Percentiles rank a stretch among this genome's conserved stretches.
These are phyloP conservation scores for Aspergillus aculeatus DNA, from an alignment of 2,329 filamentous ascomycete species.

Conservation along the genomic window DNA sequence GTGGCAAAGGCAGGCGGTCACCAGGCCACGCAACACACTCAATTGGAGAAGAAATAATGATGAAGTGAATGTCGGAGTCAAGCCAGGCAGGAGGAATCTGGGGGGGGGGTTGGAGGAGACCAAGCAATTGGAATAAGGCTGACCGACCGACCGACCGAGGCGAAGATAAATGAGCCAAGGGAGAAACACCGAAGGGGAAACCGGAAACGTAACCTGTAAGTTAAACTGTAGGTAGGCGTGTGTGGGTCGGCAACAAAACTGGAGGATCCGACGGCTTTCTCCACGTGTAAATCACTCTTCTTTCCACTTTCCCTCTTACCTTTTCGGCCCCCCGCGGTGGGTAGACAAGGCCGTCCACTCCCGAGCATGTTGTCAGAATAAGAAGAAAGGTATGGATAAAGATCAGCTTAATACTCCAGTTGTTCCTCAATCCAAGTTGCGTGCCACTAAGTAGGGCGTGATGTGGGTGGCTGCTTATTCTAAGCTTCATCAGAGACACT, in stretches of 20 bases:
- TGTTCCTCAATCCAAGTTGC: too few species aligned
- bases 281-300: conserved; percentile 19
- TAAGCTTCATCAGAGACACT: too few species aligned
- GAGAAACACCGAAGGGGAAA: conserved; percentile 10
- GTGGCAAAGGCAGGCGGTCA: conserved; percentile 5
- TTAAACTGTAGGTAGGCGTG: background rate
- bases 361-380: too few species aligned
- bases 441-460: too few species aligned
- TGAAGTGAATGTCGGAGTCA: background rate
- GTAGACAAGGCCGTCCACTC: too few species aligned
- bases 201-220: conserved; percentile 12
- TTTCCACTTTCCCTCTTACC: background rate
- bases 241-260: conserved; percentile 12
- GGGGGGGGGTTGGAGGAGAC: too few species aligned
- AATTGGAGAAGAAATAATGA: background rate
- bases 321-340: background rate
- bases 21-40: background rate
- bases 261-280: conserved; percentile 9
- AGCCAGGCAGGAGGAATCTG: background rate
- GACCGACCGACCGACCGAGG: background rate
- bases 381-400: too few species aligned
- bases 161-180: background rate
- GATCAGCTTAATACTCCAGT: too few species aligned
- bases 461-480: too few species aligned
- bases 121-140: background rate